Evolutionary conservation across 202 grass and related monocot species (phyloP).

Genomic region (Zoysia matrella): DNA sequence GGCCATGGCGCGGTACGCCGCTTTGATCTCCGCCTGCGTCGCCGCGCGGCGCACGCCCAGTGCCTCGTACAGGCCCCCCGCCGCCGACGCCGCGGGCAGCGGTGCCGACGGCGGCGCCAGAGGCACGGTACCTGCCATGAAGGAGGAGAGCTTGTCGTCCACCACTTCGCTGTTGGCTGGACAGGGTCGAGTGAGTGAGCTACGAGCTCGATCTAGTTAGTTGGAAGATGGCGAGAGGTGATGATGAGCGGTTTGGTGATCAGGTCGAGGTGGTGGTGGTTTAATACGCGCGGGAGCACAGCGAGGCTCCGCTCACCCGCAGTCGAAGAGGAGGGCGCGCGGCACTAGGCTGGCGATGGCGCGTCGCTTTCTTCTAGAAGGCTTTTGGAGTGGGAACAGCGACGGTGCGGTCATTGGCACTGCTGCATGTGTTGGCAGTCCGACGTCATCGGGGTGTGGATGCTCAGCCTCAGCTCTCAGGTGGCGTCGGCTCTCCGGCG

Average conservation of each 20-base stretch:
- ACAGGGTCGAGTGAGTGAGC: background rate
- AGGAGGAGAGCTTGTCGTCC: background rate
- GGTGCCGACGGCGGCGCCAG: background rate
- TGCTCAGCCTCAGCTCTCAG: too few species aligned
- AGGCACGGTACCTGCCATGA: constrained; percentile 31
- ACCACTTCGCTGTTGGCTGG: too few species aligned
- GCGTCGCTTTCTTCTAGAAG: constrained; percentile 37
- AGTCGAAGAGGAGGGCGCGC: background rate
- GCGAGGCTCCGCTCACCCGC: background rate
- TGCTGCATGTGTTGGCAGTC: too few species aligned
- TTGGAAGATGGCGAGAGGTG: background rate
- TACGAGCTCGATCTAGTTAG: background rate
- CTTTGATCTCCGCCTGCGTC: constrained; percentile 64
- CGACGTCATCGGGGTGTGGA: too few species aligned
- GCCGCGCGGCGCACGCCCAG: constrained; percentile 63
- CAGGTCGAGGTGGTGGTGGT: background rate
- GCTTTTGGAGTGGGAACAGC: too few species aligned
- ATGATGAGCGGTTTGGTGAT: background rate
- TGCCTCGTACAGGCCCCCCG: constrained; percentile 63
- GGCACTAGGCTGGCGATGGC: background rate
- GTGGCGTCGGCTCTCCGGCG: too few species aligned
- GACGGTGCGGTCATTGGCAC: background rate
- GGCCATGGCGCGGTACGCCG: constrained; percentile 71
- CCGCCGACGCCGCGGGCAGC: background rate
- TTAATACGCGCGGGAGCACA: background rate